phyloP scores from a whole-genome alignment of 2,329 filamentous ascomycete genomes.

The Epichloe sylvatica region DNA sequence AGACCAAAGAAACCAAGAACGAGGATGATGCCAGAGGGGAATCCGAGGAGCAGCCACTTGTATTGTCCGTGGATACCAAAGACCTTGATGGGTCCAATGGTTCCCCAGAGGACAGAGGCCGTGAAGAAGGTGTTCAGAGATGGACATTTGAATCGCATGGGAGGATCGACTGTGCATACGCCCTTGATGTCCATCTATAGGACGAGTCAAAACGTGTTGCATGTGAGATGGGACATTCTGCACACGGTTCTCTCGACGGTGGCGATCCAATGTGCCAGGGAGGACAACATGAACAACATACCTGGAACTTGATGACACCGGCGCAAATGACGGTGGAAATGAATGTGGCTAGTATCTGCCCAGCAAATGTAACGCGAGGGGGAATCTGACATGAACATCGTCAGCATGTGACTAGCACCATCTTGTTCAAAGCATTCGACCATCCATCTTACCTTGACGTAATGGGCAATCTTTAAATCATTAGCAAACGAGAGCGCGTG shows the following conservation, averaged over 20 bases:
- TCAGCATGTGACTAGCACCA: too few relatives aligned
- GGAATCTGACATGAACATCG: slow-evolving; percentile 12
- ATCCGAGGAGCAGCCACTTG: slow-evolving; percentile 25
- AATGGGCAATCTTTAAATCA: slow-evolving; percentile 25
- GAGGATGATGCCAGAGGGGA: slow-evolving; percentile 24
- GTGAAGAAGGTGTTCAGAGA: slow-evolving; percentile 25
- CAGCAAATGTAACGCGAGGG: slow-evolving; percentile 23
- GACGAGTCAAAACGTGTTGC: too few relatives aligned
- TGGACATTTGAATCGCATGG: slow-evolving; percentile 24
- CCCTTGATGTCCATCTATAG: slow-evolving; percentile 17
- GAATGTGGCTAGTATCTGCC: slow-evolving; percentile 21
- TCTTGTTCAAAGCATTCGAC: background rate
- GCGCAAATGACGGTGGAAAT: slow-evolving; percentile 21
- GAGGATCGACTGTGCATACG: slow-evolving; percentile 24
- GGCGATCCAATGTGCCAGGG: too few relatives aligned
- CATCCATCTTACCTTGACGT: slow-evolving; percentile 24
- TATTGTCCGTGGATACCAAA: slow-evolving; percentile 24
- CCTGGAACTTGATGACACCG: slow-evolving; percentile 24
- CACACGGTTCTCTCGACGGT: too few relatives aligned
- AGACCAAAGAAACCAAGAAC: slow-evolving; percentile 24
- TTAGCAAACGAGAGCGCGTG: slow-evolving; percentile 23
- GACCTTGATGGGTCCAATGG: slow-evolving; percentile 24
- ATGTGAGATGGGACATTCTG: too few relatives aligned
- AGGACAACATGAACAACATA: slow-evolving; percentile 4
- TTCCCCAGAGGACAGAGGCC: slow-evolving; percentile 27